These are phyloP conservation scores for Tricharina praecox DNA, from an alignment of 495 filamentous ascomycete species.

Conservation along the genomic window DNA sequence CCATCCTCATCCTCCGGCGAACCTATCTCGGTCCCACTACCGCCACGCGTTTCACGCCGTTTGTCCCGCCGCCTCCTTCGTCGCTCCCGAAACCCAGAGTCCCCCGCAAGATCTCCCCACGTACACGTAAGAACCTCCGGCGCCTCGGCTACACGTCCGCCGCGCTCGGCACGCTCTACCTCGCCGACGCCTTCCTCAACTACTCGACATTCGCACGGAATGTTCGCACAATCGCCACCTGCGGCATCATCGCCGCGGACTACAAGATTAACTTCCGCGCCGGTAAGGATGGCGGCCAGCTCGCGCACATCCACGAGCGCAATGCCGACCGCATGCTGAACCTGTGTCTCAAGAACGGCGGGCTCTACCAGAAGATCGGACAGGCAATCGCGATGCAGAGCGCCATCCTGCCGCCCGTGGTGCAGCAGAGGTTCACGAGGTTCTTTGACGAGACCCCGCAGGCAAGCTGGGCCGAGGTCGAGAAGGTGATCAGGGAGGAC, in stretches of 20 bases:
- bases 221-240: conserved; percentile 61
- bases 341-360: conserved; percentile 69
- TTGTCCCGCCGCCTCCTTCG: conserved; percentile 52
- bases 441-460: conserved; percentile 99
- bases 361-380: conserved; percentile 91
- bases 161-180: conserved; percentile 42
- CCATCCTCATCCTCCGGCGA: not conserved
- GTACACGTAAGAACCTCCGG: conserved; percentile 56
- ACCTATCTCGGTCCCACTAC: not conserved
- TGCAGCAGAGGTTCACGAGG: conserved; percentile 80
- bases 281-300: conserved; percentile 46
- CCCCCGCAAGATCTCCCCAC: conserved; percentile 44
- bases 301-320: conserved; percentile 54
- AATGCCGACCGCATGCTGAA: conserved; percentile 68
- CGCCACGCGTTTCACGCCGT: not conserved
- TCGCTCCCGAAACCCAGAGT: conserved; percentile 59
- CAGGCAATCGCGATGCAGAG: conserved; percentile 98
- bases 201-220: conserved; percentile 62
- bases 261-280: conserved; percentile 94
- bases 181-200: conserved; percentile 55
- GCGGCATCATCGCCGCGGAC: conserved; percentile 68
- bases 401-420: conserved; percentile 78
- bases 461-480: conserved; percentile 77
- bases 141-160: conserved; percentile 49
- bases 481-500: conserved; percentile 72